phyloP scores from a whole-genome alignment of 1,284 basidiomycete species.

The Psilocybe mexicana region DNA sequence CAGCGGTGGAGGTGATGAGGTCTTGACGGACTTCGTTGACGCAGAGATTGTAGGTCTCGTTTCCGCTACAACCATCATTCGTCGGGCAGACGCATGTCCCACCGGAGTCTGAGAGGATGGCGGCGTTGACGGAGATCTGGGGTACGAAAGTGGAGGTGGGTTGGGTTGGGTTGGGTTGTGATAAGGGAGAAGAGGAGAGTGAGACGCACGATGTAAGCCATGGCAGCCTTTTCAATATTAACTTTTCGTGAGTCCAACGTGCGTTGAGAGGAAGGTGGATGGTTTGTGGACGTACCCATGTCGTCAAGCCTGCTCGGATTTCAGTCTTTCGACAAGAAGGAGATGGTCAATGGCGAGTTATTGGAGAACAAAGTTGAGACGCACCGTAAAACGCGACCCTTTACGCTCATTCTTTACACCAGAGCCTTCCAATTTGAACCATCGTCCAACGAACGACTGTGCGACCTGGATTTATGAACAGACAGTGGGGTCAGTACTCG shows the following conservation, averaged over 20 bases:
- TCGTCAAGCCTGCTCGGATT: slow-evolving; percentile 79
- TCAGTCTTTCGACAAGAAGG: slow-evolving; percentile 55
- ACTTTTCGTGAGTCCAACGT: background rate
- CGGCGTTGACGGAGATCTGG: slow-evolving; percentile 83
- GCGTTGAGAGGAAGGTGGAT: background rate
- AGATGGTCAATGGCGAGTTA: background rate
- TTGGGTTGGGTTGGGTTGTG: background rate
- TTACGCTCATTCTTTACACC: slow-evolving; percentile 74
- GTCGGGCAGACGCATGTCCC: slow-evolving; percentile 79
- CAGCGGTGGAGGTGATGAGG: slow-evolving; percentile 78
- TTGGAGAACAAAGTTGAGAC: slow-evolving; percentile 26
- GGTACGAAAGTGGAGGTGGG: background rate
- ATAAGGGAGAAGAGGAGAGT: background rate
- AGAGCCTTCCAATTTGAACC: slow-evolving; percentile 85
- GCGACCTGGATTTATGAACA: slow-evolving; percentile 53
- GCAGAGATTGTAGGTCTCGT: slow-evolving; percentile 66
- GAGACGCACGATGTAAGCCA: slow-evolving; percentile 34
- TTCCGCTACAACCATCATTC: slow-evolving; percentile 51
- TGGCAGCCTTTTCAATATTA: slow-evolving; percentile 28
- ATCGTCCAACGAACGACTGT: slow-evolving; percentile 69
- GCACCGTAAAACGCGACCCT: slow-evolving; percentile 74
- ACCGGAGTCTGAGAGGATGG: slow-evolving; percentile 75
- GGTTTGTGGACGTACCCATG: slow-evolving; percentile 59
- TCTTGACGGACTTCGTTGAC: slow-evolving; percentile 69
- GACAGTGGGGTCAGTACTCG: background rate